phyloP scores from a whole-genome alignment of 2,329 filamentous ascomycete genomes.

The Magnaporthiopsis incrustans region DNA sequence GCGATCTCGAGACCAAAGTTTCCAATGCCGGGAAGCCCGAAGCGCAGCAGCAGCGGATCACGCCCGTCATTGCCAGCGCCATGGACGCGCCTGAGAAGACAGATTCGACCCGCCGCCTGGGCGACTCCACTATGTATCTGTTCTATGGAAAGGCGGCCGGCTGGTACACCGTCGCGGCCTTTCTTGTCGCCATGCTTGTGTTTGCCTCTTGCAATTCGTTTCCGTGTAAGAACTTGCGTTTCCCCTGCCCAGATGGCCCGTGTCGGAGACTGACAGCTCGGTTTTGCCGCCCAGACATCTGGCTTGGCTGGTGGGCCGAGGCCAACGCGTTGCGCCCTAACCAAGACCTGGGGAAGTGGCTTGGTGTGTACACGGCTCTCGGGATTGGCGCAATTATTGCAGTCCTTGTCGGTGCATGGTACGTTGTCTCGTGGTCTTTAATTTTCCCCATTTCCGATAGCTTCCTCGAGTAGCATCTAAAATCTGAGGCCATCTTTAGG shows the following conservation, averaged over 20 bases:
- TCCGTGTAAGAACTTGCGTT: constrained; percentile 12
- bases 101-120: constrained; percentile 1
- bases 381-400: constrained; percentile 7
- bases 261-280: too few species aligned
- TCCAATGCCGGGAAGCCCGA: not conserved
- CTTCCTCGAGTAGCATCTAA: too few species aligned
- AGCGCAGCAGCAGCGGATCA: constrained; percentile 11
- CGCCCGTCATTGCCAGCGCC: not conserved
- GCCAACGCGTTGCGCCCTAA: constrained; percentile 3
- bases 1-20: not conserved
- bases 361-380: constrained; percentile 7
- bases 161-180: constrained; percentile 12
- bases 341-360: constrained; percentile 8
- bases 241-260: too few species aligned
- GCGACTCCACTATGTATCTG: constrained; percentile 4
- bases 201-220: constrained; percentile 20
- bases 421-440: not conserved
- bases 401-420: constrained; percentile 3
- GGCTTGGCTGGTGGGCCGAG: constrained; percentile 19
- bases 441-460: too few species aligned
- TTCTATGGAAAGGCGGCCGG: constrained; percentile 2
- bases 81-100: not conserved
- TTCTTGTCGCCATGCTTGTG: constrained; percentile 19
- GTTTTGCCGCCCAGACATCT: constrained; percentile 10
- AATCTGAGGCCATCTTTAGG: too few species aligned